Conservation (phyloP, 345 rosid genomes). For the Erysimum cheiranthoides region DNA sequence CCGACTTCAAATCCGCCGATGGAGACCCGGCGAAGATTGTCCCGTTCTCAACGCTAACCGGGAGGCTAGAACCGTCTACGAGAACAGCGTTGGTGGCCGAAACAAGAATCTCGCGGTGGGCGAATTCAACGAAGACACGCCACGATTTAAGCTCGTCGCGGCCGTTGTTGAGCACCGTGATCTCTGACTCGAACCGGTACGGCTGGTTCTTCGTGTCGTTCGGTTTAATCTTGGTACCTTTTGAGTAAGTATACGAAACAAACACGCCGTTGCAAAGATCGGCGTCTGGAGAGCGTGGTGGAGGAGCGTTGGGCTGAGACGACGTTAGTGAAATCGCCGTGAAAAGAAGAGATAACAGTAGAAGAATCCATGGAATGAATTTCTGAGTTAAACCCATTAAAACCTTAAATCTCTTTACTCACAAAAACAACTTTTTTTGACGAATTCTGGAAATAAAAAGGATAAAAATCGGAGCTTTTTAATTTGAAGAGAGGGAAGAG, state of each 20-base stretch:
- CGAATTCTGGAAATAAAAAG: background rate
- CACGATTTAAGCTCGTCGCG: conserved; percentile 74
- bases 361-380: conserved; percentile 21
- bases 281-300: conserved; percentile 57
- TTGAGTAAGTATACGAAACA: conserved; percentile 60
- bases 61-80: conserved; percentile 70
- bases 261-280: conserved; percentile 73
- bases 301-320: conserved; percentile 53
- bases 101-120: conserved; percentile 73
- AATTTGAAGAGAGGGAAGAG: conserved; percentile 29
- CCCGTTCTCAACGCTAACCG: conserved; percentile 79
- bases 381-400: conserved; percentile 43
- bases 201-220: conserved; percentile 66
- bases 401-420: background rate
- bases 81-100: conserved; percentile 78
- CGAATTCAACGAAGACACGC: conserved; percentile 75
- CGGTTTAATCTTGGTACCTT: conserved; percentile 69
- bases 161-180: conserved; percentile 76
- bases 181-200: conserved; percentile 81
- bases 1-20: conserved; percentile 75
- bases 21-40: conserved; percentile 84
- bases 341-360: conserved; percentile 33
- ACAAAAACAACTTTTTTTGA: background rate
- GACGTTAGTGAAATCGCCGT: conserved; percentile 43
- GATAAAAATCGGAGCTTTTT: conserved; percentile 10